Conservation (phyloP, 2,329 filamentous ascomycete genomes). For the Monosporascus sp. region DNA sequence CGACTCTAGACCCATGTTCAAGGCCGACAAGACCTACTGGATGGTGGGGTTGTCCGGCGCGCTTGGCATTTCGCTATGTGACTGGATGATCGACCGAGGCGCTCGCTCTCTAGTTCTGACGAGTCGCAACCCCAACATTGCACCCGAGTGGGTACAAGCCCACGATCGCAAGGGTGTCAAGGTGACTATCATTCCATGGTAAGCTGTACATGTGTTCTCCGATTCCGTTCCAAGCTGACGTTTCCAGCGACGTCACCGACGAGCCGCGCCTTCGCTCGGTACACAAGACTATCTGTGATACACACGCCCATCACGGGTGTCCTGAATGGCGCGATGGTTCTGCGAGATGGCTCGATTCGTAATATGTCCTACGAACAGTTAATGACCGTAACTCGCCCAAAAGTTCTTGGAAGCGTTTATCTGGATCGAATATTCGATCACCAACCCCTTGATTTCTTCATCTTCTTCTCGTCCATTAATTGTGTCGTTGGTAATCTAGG, state of each 20-base stretch:
- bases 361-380: conserved; percentile 17
- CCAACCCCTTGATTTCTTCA: no score
- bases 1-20: conserved; percentile 9
- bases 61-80: conserved; percentile 8
- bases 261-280: no score
- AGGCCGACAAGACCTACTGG: conserved; percentile 12
- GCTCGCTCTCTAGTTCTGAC: conserved; percentile 10
- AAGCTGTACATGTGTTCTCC: background rate
- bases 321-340: conserved; percentile 19
- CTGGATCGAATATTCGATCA: no score
- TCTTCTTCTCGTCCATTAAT: no score
- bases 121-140: conserved; percentile 8
- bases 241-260: no score
- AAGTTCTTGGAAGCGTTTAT: no score
- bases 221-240: background rate
- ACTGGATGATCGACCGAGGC: conserved; percentile 16
- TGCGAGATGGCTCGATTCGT: conserved; percentile 16
- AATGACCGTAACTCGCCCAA: conserved; percentile 1
- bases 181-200: conserved; percentile 1
- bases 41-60: conserved; percentile 11
- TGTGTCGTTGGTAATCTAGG: conserved; percentile 27
- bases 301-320: conserved; percentile 16
- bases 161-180: background rate
- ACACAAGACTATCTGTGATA: conserved; percentile 1
- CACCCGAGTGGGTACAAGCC: conserved; percentile 1